Conservation (phyloP, 2,329 filamentous ascomycete species). For the Colletotrichum limetticola region DNA sequence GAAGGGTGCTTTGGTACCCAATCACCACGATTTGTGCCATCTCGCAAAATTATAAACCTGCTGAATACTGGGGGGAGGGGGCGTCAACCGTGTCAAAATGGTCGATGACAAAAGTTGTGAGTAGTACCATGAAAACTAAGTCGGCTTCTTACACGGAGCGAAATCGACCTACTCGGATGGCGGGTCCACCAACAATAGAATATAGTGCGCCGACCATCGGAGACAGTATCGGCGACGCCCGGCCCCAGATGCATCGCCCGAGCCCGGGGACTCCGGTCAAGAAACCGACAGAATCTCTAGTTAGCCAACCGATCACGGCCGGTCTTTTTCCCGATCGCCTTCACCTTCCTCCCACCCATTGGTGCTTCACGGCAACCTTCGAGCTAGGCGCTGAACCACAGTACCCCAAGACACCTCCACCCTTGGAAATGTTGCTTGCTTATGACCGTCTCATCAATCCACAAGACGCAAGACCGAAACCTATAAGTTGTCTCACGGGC, state of each 20-base stretch:
- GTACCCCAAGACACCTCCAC: background rate
- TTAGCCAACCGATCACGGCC: conserved; percentile 6
- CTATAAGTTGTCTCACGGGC: background rate
- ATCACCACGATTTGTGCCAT: conserved; percentile 31
- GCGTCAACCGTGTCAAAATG: background rate
- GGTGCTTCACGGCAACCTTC: background rate
- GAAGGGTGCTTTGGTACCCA: conserved; percentile 15
- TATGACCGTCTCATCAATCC: background rate
- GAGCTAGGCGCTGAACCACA: background rate
- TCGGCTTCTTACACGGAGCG: background rate
- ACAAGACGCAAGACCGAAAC: conserved; percentile 4
- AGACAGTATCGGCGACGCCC: background rate
- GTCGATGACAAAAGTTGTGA: background rate
- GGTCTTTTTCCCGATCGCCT: background rate
- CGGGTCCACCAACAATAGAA: background rate
- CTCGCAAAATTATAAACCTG: background rate
- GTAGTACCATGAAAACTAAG: background rate
- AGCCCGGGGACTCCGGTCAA: background rate
- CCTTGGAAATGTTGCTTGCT: background rate
- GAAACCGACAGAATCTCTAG: background rate
- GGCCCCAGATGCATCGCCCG: background rate
- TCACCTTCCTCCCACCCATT: background rate
- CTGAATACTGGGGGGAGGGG: background rate
- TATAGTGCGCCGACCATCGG: conserved; percentile 21
- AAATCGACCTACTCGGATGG: background rate